Percentiles rank a stretch among this genome's conserved stretches.
These are phyloP conservation scores for Wickerhamomyces bovis DNA, from an alignment of 805 yeast species.

Conservation along the genomic window DNA sequence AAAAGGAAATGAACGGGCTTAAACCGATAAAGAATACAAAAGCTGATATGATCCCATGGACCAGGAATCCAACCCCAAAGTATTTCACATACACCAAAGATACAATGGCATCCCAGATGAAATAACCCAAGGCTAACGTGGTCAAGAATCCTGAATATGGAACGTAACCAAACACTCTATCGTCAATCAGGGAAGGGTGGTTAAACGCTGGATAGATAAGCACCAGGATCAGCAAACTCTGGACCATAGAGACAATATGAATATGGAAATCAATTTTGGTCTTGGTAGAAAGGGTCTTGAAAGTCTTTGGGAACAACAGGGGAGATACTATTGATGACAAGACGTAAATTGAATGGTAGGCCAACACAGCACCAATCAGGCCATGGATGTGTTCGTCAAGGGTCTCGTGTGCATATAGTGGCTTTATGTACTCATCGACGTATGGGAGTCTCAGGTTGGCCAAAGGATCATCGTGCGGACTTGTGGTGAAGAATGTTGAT, in stretches of 20 bases:
- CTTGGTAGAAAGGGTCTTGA: slow-evolving; percentile 28
- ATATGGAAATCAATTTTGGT: slow-evolving; percentile 68
- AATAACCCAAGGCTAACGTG: slow-evolving; percentile 68
- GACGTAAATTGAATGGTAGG: slow-evolving; percentile 26
- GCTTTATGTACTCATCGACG: slow-evolving; percentile 25
- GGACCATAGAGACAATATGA: slow-evolving; percentile 83
- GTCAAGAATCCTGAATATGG: slow-evolving; percentile 66
- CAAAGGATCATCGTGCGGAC: slow-evolving; percentile 24
- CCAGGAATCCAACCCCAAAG: slow-evolving; percentile 68
- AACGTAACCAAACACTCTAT: slow-evolving; percentile 51
- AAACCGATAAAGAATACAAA: slow-evolving; percentile 58
- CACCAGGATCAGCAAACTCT: slow-evolving; percentile 59
- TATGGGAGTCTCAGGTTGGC: slow-evolving; percentile 20
- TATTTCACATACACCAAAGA: slow-evolving; percentile 48
- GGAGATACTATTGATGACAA: slow-evolving; percentile 20
- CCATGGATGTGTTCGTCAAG: slow-evolving; percentile 28
- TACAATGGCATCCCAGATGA: slow-evolving; percentile 73
- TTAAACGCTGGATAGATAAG: slow-evolving; percentile 56
- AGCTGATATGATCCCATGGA: slow-evolving; percentile 74
- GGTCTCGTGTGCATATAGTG: slow-evolving; percentile 16
- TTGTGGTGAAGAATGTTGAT: neutral
- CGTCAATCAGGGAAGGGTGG: slow-evolving; percentile 35
- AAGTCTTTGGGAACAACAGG: slow-evolving; percentile 14
- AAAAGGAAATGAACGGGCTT: slow-evolving; percentile 64
- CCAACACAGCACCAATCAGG: slow-evolving; percentile 22